Base-by-base conservation (phyloP, 306 rosid species). In the Rosa rugosa region DNA sequence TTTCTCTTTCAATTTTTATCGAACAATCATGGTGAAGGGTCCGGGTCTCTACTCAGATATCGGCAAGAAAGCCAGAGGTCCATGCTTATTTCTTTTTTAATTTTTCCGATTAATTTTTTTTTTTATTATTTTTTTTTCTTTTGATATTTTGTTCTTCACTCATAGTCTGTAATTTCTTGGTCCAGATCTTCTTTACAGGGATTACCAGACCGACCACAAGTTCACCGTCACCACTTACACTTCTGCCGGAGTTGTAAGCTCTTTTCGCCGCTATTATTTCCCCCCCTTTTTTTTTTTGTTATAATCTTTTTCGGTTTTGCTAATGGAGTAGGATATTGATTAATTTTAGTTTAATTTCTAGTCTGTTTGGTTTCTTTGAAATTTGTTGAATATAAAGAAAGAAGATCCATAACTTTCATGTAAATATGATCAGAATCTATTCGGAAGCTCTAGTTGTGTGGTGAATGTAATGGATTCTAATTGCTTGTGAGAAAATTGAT, bases 131-230 rank as follows among this genome's bases (percentile, higher is more conserved):
- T 11, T 5, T 11, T 1, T 11, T 40, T 8, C 10, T 42, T 0
- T 6, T 36, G 5, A 49, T 76, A 9, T 22, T 6, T 8, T 22
- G 34, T 18, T 36, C 66, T 25, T 63, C 11, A 11, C 44, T 10
- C 0, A 4, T 56, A 53, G 44, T 16, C 7, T 38, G 45, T 0
- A 0, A 38, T 73, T 63, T 9, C 1, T 41, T 22, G 20, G 36
- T 34, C 8, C 84, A 94, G 98, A 95, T 88, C 95, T 95, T 88
- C 86, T 95, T 34, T 90, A 88, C 90, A 92, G 85, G 84, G 99
- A 92, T 86, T 95, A 92, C 80, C 99, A 92, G 87, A 85, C 84
- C 75, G 99, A 95, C 84, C 97, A 94, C 90, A 95, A 92, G 86
- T 90, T 95, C 87, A 86, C 97, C 72, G 74, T 95, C 87, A 90